phyloP scores from a whole-genome alignment of 2,329 filamentous ascomycete species.

The Trematosphaeria pertusa region DNA sequence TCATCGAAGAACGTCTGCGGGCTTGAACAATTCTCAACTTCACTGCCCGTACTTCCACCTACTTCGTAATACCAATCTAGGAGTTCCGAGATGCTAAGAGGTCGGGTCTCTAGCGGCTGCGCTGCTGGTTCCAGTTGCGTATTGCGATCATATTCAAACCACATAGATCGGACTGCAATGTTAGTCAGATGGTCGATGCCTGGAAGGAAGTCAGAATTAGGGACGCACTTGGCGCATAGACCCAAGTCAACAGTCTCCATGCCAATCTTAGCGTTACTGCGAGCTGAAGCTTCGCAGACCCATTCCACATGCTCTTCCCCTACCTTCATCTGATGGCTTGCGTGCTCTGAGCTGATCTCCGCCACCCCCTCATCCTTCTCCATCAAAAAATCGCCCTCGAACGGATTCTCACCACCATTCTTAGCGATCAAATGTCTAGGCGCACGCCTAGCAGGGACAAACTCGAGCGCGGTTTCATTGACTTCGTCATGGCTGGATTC shows the following conservation, averaged over 20 bases:
- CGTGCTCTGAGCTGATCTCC: too few relatives aligned
- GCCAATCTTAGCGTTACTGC: background rate
- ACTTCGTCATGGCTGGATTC: too few relatives aligned
- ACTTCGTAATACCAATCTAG: too few relatives aligned
- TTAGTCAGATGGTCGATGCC: background rate
- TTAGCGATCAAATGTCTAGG: too few relatives aligned
- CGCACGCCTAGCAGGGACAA: too few relatives aligned
- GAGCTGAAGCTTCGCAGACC: background rate
- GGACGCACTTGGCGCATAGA: background rate
- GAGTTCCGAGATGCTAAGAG: background rate
- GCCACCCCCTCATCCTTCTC: too few relatives aligned
- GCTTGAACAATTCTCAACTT: background rate
- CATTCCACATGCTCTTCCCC: too few relatives aligned
- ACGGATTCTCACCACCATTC: too few relatives aligned
- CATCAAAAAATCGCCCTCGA: background rate
- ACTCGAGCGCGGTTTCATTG: too few relatives aligned
- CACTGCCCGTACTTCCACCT: too few relatives aligned
- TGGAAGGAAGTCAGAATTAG: constrained; percentile 1
- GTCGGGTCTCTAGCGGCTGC: background rate
- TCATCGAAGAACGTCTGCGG: background rate
- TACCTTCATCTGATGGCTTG: too few relatives aligned
- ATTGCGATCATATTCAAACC: background rate
- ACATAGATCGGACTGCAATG: background rate
- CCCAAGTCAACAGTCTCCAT: background rate
- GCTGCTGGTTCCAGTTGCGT: background rate